Base-by-base conservation (phyloP, 2,329 filamentous ascomycete species). In the Rutstroemia sp. region DNA sequence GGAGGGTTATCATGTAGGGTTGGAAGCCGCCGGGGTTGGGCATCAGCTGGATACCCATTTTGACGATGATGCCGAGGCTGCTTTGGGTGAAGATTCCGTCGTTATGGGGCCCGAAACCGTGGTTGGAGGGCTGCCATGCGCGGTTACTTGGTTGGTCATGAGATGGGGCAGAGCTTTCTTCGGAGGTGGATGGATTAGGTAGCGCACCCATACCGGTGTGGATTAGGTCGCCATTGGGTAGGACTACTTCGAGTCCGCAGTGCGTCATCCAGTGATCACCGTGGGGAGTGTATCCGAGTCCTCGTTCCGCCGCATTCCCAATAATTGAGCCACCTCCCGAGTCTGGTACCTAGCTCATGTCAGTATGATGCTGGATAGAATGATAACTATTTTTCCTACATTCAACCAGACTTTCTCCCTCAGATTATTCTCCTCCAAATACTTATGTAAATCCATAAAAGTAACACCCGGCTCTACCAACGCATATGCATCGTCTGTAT, bases 401-500 rank as follows among this genome's bases (percentile, higher is more conserved):
- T 79, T 71, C 52, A 74, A 66, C 74, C 73, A 74, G 63, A 79
- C 59, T 50, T 70, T 65, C 18, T 72, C 59, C 10, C 69, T 64
- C 7, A 77, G 63, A 19, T 71, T 71, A 50, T 71, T 66, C 63
- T 79, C 66, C 58, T 72, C 67, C n/a, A 80, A 65, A 52, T 77
- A 72, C n/a, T 80, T 71, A 59, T 81, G 73, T 7, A 82, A 68
- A 30, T 73, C 73, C 54, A 76, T 74, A 62, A 75, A 82, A 0
- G 78, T 77, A 0, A 82, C 79, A 1, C 80, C 80, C 0, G 80
- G 80, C 63, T 82, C 79, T 3, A 83, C 72, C 0, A 82, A 67
- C 46, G 72, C 76, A 55, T 72, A 79, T 18, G 75, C 76, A 45
- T 73, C 74, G 16, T 78, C 74, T 0, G 71, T 72, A 62, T 79